A percentile compares a stretch with the other conserved stretches of the same genome.
Evolutionary conservation across 2,329 filamentous ascomycete genomes (phyloP).

Genomic region (Immersiporthe knoxdaviesiana): DNA sequence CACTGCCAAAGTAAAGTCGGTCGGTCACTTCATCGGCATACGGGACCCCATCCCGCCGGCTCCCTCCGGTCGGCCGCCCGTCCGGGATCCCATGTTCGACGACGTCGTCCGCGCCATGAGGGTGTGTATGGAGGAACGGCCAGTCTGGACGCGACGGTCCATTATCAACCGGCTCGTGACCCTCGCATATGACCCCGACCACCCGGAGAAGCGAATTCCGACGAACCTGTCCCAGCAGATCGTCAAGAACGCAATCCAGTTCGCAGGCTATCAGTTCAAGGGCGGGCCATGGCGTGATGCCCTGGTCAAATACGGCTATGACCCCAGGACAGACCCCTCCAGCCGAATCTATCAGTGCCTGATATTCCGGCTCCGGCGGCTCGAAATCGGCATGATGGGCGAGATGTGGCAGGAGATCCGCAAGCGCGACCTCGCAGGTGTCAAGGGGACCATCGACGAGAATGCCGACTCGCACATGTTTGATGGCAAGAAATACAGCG

Average conservation of each 20-base stretch:
- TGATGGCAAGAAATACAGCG: conserved; percentile 73
- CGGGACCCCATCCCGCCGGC: conserved; percentile 63
- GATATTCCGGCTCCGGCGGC: conserved; percentile 74
- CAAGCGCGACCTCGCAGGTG: conserved; percentile 37
- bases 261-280: conserved; percentile 89
- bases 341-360: conserved; percentile 87
- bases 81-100: conserved; percentile 64
- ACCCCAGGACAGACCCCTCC: conserved; percentile 76
- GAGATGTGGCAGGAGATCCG: conserved; percentile 55
- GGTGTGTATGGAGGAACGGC: conserved; percentile 70
- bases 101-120: conserved; percentile 67
- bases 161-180: conserved; percentile 70
- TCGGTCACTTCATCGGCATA: conserved; percentile 62
- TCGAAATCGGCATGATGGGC: conserved; percentile 50
- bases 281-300: conserved; percentile 91
- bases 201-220: conserved; percentile 41
- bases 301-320: conserved; percentile 81
- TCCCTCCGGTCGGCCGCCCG: conserved; percentile 63
- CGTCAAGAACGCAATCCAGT: conserved; percentile 77
- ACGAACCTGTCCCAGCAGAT: conserved; percentile 49
- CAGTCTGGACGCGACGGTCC: conserved; percentile 84
- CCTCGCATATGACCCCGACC: conserved; percentile 33
- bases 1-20: conserved; percentile 59
- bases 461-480: conserved; percentile 68
- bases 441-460: conserved; percentile 35